phyloP scores from a whole-genome alignment of 805 yeast genomes.

The Tetrapisispora arboricola region DNA sequence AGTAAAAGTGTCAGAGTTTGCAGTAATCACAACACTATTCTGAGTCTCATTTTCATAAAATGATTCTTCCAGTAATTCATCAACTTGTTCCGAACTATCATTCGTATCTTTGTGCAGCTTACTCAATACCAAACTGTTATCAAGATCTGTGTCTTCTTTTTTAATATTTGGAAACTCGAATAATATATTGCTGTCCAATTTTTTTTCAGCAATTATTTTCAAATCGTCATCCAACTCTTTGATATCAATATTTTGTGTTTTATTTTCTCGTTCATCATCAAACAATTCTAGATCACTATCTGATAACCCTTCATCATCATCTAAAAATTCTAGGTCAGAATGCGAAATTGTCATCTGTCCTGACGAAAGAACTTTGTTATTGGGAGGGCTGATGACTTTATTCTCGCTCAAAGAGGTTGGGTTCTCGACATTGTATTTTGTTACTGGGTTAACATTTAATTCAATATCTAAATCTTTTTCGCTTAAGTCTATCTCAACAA shows the following conservation, averaged over 20 bases:
- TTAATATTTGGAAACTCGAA: constrained; percentile 8
- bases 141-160: constrained; percentile 4
- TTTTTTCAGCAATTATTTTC: constrained; percentile 25
- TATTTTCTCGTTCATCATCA: constrained; percentile 28
- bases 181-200: constrained; percentile 12
- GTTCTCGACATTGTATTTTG: too few relatives aligned
- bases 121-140: not conserved
- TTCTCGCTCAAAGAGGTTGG: not conserved
- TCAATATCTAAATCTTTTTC: constrained; percentile 15
- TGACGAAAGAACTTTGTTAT: not conserved
- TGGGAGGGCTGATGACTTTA: not conserved
- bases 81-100: not conserved
- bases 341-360: constrained; percentile 9
- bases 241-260: constrained; percentile 17
- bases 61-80: constrained; percentile 21
- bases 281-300: constrained; percentile 29
- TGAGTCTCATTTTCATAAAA: constrained; percentile 12
- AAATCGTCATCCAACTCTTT: constrained; percentile 27
- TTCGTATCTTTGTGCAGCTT: not conserved
- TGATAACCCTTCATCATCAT: constrained; percentile 22
- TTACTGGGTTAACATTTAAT: too few relatives aligned
- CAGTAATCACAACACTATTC: constrained; percentile 6
- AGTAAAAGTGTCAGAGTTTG: constrained; percentile 1
- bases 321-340: constrained; percentile 16
- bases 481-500: constrained; percentile 15